Conservation (phyloP, 1,284 basidiomycete species). For the Porogramme epimiltina region DNA sequence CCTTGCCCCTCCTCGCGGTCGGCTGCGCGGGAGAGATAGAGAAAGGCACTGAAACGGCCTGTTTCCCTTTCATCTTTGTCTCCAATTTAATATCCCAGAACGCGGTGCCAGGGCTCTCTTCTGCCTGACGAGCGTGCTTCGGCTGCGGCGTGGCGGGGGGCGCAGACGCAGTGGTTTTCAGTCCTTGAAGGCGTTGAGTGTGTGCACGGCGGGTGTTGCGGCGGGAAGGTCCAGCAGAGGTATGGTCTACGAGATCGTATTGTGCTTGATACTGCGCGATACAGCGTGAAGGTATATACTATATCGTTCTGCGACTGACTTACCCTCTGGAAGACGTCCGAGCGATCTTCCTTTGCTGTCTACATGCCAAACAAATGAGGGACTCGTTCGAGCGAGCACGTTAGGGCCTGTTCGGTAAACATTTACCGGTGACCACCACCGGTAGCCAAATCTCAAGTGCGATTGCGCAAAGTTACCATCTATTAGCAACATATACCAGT, state of each 20-base stretch:
- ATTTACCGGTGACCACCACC: no score
- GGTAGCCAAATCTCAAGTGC: no score
- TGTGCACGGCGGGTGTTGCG: constrained; percentile 62
- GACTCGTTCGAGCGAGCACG: no score
- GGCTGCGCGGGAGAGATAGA: not conserved
- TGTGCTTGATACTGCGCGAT: constrained; percentile 58
- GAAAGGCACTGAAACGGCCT: not conserved
- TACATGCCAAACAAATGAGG: constrained; percentile 33
- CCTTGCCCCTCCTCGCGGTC: constrained; percentile 9
- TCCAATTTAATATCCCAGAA: constrained; percentile 31
- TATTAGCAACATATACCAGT: no score
- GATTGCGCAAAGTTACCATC: no score
- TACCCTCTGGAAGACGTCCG: constrained; percentile 74
- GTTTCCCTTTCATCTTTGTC: constrained; percentile 31
- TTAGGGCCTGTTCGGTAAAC: no score
- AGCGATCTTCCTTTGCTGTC: constrained; percentile 75
- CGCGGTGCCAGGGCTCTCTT: constrained; percentile 12
- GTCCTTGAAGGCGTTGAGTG: constrained; percentile 41
- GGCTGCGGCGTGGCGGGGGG: constrained; percentile 11
- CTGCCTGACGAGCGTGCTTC: constrained; percentile 8
- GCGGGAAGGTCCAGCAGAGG: constrained; percentile 52
- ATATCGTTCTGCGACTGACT: constrained; percentile 25
- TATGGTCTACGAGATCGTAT: constrained; percentile 61
- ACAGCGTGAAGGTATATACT: constrained; percentile 15
- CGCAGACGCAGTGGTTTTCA: constrained; percentile 17